Base-by-base conservation (phyloP, 2,329 filamentous ascomycete genomes). In the Exophiala bonariae region DNA sequence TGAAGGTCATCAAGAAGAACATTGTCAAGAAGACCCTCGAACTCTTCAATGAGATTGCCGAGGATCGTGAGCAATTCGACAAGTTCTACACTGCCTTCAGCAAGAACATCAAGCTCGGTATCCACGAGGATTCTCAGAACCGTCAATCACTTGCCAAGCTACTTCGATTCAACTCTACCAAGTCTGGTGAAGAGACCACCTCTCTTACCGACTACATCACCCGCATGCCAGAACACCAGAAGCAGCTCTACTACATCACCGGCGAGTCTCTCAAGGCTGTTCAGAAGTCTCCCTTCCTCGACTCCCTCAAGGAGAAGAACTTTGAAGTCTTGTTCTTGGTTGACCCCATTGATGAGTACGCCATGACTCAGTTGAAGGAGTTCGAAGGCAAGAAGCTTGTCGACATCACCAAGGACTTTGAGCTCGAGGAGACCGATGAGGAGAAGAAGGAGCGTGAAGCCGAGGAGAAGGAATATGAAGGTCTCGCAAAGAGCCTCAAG, bases 1-100 rank as follows among this genome's bases (percentile, higher is more conserved):
- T 97, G 93, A 97, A 97, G 87, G 93, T 97, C 75, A 97, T 97
- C 84, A 95, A 95, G 86, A 99, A 99, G 90, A 99, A 99, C 86
- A 96, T 99, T 60, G 91, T 99, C 82, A 99, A 97, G 91, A 99
- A 99, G 89, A 89, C 89, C 59, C 89, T 99, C 60, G 93, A 99
- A 82, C 89, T 99, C 73, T 99, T 99, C 87, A 83, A 85, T 66
- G 93, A 99, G 82, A 99, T 99, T 59, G 86, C 93, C 50, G 93
- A 99, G 82, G 93, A 99, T 78, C 95, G 95, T 78, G 93, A 99
- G 85, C 89, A 96, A 76, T 99, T 99, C 73, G 93, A 99, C 85
- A 99, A 99, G 86, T 99, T 99, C 86, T 99, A 99, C 86, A 80
- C 79, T 68, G 93, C 93, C 66, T 99, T 99, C 83, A 87, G 86